Conservation (phyloP, 2,329 filamentous ascomycete species). For the Penicillium polonicum region DNA sequence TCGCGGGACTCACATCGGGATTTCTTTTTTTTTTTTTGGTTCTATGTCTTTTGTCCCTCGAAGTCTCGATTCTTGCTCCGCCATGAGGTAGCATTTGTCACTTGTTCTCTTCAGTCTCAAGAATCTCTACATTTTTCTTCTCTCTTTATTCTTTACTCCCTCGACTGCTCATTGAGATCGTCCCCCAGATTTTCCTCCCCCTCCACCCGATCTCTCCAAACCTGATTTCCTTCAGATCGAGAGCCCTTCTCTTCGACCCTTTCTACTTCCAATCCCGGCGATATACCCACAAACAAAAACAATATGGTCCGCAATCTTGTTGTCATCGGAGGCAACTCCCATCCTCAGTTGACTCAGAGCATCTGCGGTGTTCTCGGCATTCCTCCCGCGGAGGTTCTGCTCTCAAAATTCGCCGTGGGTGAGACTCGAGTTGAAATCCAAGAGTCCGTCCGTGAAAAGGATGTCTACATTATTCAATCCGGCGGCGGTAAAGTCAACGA, state of each 20-base stretch:
- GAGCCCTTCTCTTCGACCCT: slow-evolving; percentile 19
- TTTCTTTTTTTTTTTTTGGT: slow-evolving; percentile 21
- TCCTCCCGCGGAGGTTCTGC: slow-evolving; percentile 76
- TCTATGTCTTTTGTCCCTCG: slow-evolving; percentile 23
- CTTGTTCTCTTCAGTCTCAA: slow-evolving; percentile 21
- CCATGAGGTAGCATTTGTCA: slow-evolving; percentile 37
- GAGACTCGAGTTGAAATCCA: slow-evolving; percentile 94
- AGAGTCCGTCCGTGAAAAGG: slow-evolving; percentile 94
- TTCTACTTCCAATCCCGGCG: slow-evolving; percentile 12
- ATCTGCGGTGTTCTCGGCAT: slow-evolving; percentile 89
- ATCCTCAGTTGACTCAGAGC: slow-evolving; percentile 79
- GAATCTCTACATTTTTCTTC: background rate
- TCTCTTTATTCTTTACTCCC: slow-evolving; percentile 1
- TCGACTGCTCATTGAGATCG: slow-evolving; percentile 24
- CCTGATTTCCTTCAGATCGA: slow-evolving; percentile 20
- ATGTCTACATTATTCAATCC: slow-evolving; percentile 98
- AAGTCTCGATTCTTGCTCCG: slow-evolving; percentile 26
- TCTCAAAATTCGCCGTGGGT: slow-evolving; percentile 90
- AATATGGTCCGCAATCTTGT: slow-evolving; percentile 92
- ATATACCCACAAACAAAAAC: slow-evolving; percentile 14
- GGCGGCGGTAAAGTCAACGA: slow-evolving; percentile 93
- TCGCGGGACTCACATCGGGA: slow-evolving; percentile 37
- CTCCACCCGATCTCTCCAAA: slow-evolving; percentile 26
- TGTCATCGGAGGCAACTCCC: slow-evolving; percentile 87
- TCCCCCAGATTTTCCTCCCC: slow-evolving; percentile 31